Conservation (phyloP, 208 protist genomes). For the Kentomonas sorsogonicus region DNA sequence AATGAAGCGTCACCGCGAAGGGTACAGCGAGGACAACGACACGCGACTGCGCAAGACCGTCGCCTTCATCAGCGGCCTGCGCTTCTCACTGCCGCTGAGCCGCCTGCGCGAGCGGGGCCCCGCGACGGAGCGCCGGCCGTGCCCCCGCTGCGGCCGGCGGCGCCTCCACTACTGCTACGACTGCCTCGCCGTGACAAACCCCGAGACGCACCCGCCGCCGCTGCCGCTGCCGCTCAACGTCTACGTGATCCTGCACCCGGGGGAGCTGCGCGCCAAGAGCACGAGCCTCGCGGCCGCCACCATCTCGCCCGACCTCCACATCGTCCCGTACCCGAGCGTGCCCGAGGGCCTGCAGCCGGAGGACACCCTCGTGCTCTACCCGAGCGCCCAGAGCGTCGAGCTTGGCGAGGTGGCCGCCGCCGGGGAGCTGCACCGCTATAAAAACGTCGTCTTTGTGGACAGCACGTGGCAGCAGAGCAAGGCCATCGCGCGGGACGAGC, state of each 20-base stretch:
- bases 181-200: slow-evolving; percentile 77
- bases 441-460: slow-evolving; percentile 92
- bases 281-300: slow-evolving; percentile 90
- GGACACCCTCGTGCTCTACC: slow-evolving; percentile 83
- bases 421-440: slow-evolving; percentile 68
- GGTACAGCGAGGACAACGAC: slow-evolving; percentile 58
- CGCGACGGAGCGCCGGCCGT: slow-evolving; percentile 54
- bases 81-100: slow-evolving; percentile 64
- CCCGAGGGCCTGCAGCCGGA: slow-evolving; percentile 52
- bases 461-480: slow-evolving; percentile 93
- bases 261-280: slow-evolving; percentile 88
- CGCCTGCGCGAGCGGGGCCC: slow-evolving; percentile 51
- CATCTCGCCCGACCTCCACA: slow-evolving; percentile 81
- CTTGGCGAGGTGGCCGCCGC: slow-evolving; percentile 55
- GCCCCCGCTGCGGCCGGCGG: slow-evolving; percentile 68
- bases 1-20: slow-evolving; percentile 66
- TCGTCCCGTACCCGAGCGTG: slow-evolving; percentile 67
- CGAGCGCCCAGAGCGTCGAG: slow-evolving; percentile 66
- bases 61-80: slow-evolving; percentile 61
- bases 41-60: slow-evolving; percentile 47
- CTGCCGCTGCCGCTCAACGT: slow-evolving; percentile 76
- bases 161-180: slow-evolving; percentile 89
- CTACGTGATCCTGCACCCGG: slow-evolving; percentile 84
- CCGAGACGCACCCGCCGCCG: slow-evolving; percentile 73
- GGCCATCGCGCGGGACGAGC: slow-evolving; percentile 71